A percentile compares a stretch with the other conserved stretches of the same genome.
These are phyloP conservation scores for Zygosaccharomyces rouxii DNA, from an alignment of 805 yeast genomes.

Conservation along the genomic window DNA sequence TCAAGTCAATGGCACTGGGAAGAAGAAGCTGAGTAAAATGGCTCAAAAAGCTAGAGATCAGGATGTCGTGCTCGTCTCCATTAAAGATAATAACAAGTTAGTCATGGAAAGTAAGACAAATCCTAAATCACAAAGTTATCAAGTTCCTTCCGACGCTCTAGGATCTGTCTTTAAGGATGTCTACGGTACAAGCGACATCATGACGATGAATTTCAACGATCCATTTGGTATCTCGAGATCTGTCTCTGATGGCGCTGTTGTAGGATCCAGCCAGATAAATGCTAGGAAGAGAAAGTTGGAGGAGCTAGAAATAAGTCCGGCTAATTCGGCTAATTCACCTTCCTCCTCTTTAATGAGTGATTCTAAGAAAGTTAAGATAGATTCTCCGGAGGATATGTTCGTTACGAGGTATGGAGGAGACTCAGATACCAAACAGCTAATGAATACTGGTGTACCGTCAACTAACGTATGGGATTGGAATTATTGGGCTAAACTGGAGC, in stretches of 20 bases:
- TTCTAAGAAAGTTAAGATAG: slow-evolving; percentile 32
- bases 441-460: slow-evolving; percentile 1
- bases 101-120: slow-evolving; percentile 28
- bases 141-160: slow-evolving; percentile 21
- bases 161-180: slow-evolving; percentile 24
- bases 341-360: slow-evolving; percentile 32
- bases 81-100: slow-evolving; percentile 25
- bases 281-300: slow-evolving; percentile 29
- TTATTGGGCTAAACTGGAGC: slow-evolving; percentile 24
- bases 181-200: slow-evolving; percentile 19
- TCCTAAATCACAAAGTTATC: slow-evolving; percentile 13
- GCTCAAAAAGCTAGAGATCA: slow-evolving; percentile 33
- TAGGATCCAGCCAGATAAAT: slow-evolving; percentile 3
- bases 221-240: slow-evolving; percentile 4
- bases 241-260: slow-evolving; percentile 4
- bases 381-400: slow-evolving; percentile 35
- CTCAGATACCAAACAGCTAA: slow-evolving; percentile 5
- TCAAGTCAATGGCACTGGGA: slow-evolving; percentile 33
- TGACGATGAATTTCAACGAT: slow-evolving; percentile 17
- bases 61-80: slow-evolving; percentile 25
- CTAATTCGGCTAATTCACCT: slow-evolving; percentile 24
- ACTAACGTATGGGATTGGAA: slow-evolving; percentile 33
- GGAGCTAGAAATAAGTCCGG: slow-evolving; percentile 24
- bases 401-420: slow-evolving; percentile 13
- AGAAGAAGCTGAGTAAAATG: slow-evolving; percentile 31